Evolutionary conservation across 176 grass and related monocot genomes (phyloP).

Genomic region (Eragrostis curvula): DNA sequence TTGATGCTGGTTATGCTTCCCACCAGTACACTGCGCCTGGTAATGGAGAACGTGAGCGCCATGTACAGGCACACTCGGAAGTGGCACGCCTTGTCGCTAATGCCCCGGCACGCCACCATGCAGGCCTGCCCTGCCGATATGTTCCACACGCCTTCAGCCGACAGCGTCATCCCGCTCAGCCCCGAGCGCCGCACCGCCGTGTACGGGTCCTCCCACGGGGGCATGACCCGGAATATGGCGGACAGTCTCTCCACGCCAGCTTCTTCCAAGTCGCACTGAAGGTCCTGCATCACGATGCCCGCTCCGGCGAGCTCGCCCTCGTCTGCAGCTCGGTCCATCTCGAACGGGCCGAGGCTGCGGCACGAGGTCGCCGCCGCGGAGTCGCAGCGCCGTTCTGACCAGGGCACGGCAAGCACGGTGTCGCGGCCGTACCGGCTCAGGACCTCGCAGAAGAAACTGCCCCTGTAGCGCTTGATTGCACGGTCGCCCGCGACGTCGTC

Average conservation of each 20-base stretch:
- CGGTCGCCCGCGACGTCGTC: no score
- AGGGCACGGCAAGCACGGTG: no score
- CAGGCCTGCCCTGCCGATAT: constrained; percentile 68
- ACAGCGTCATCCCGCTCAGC: constrained; percentile 60
- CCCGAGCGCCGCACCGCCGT: constrained; percentile 56
- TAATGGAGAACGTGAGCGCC: constrained; percentile 59
- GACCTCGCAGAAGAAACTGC: no score
- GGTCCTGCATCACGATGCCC: constrained; percentile 70
- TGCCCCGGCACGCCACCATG: constrained; percentile 86
- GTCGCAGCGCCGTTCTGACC: no score
- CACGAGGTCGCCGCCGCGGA: no score
- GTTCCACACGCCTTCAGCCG: constrained; percentile 79
- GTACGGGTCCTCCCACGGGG: constrained; percentile 58
- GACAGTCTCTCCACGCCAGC: constrained; percentile 50
- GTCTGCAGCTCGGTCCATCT: no score
- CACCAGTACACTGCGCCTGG: constrained; percentile 53
- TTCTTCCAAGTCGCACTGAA: constrained; percentile 52
- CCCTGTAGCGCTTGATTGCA: no score
- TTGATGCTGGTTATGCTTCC: constrained; percentile 62
- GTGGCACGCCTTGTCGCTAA: constrained; percentile 45
- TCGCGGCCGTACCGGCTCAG: no score
- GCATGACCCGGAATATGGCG: constrained; percentile 64
- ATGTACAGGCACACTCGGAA: constrained; percentile 79
- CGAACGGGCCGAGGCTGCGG: no score
- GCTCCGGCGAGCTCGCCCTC: no score